These are phyloP conservation scores for Trametes cingulata DNA, from an alignment of 768 basidiomycete genomes.

Conservation along the genomic window DNA sequence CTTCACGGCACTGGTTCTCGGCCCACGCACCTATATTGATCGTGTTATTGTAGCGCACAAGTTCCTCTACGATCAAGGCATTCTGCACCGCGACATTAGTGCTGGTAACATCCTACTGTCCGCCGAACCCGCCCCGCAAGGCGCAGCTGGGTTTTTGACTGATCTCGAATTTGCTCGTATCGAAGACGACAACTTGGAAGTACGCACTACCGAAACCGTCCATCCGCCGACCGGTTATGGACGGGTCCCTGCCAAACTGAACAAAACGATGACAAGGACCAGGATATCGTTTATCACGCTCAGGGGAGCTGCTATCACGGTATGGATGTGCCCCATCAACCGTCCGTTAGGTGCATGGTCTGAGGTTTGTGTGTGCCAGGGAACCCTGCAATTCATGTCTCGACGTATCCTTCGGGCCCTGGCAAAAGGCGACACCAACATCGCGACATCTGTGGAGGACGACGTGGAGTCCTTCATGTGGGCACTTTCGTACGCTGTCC, in stretches of 20 bases:
- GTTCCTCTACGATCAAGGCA: constrained; percentile 24
- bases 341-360: background rate
- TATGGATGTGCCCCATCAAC: background rate
- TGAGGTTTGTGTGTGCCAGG: constrained; percentile 20
- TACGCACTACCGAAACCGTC: background rate
- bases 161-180: constrained; percentile 34
- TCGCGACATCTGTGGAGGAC: background rate
- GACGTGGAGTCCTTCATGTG: constrained; percentile 25
- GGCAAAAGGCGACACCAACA: background rate
- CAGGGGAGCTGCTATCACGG: background rate
- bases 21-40: constrained; percentile 10
- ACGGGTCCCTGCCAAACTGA: background rate
- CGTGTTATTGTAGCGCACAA: constrained; percentile 23
- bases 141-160: constrained; percentile 31
- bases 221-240: constrained; percentile 1
- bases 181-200: background rate
- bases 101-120: constrained; percentile 37
- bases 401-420: background rate
- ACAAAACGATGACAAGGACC: background rate
- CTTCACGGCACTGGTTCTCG: no score
- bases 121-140: constrained; percentile 1
- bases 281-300: background rate
- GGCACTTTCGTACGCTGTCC: constrained; percentile 12
- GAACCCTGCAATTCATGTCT: constrained; percentile 32
- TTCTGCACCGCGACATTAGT: constrained; percentile 38